Base-by-base conservation (phyloP, 495 filamentous ascomycete species). In the Tuber aestivum region DNA sequence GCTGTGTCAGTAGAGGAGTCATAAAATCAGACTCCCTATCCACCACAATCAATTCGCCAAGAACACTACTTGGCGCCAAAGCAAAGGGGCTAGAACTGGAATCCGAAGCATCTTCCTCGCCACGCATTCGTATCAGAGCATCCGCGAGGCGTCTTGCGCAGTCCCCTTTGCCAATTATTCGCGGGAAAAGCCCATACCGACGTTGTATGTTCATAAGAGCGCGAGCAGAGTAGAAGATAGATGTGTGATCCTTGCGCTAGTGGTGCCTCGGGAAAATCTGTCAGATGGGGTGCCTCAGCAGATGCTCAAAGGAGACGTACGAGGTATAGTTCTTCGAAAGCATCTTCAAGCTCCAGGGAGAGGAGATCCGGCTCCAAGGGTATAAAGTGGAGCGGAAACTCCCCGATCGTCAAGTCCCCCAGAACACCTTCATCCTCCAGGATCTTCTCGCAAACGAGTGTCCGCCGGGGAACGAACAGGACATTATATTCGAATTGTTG, bases 191-290 rank as follows among this genome's bases (percentile, higher is more conserved):
- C 10, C 96, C 96, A 84, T 97, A 90, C 76, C 90, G 90, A 82
- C 93, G 91, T 83, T 99, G 96, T 73, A 97, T 90, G 37, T 89
- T 90, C 96, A 99, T 98, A 74, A 99, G 86, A n/a, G 96, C 95
- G 82, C 91, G 91, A 69, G 96, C 93, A 72, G 94, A 88, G 37
- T 95, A 87, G 82, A 94, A 97, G 41, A 94, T 90, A 40, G 92
- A 90, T 3, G 94, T 97, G 37, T 94, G 93, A 83, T 98, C 94
- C 87, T 96, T 97, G 65, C 91, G 89, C 90, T 92, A 72, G 40
- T n/a, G 70, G 41, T 75, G 32, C 27, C 61, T 21, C 27, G 48
- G 23, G 10, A 75, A 40, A 27, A 38, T 68, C 50, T 23, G 27
- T 50, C 40, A 27, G 42, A n/a, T 9, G 21, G 41, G 42, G 20